A percentile compares a stretch with the other conserved stretches of the same genome.
Evolutionary conservation across 192 early-diverging fungal genomes (phyloP).

Genomic region (Entophlyctis helioformis): DNA sequence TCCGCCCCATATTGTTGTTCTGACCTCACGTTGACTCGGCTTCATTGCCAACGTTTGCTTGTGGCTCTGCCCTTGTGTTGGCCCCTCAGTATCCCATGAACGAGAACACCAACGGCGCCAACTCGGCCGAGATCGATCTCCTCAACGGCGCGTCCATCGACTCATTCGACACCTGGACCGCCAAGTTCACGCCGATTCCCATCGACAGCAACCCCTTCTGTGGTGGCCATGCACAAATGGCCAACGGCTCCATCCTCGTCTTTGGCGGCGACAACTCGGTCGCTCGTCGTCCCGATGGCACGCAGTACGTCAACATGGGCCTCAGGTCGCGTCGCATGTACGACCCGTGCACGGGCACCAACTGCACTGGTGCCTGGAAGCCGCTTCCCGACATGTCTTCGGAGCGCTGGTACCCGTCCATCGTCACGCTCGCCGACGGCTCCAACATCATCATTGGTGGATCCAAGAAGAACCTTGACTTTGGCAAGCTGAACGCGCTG

Average conservation of each 20-base stretch:
- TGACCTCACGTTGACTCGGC: too few relatives aligned
- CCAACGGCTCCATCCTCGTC: conserved; percentile 22
- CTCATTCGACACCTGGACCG: too few relatives aligned
- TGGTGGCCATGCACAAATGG: conserved; percentile 18
- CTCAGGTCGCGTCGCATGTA: conserved; percentile 5
- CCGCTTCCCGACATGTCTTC: conserved; percentile 9
- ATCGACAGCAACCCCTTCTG: conserved; percentile 23
- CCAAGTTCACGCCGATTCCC: too few relatives aligned
- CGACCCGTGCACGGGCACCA: not conserved
- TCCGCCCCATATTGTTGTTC: too few relatives aligned
- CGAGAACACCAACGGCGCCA: not conserved
- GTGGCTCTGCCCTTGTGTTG: too few relatives aligned
- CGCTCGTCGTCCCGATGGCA: not conserved
- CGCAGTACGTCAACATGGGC: conserved; percentile 6
- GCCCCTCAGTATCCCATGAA: too few relatives aligned
- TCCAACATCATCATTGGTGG: conserved; percentile 9
- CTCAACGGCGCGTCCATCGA: too few relatives aligned
- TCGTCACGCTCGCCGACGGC: conserved; percentile 13
- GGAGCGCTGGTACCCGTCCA: conserved; percentile 29
- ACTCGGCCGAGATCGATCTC: conserved; percentile 6
- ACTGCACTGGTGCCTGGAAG: conserved; percentile 7
- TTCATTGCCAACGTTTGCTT: too few relatives aligned
- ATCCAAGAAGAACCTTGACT: not conserved
- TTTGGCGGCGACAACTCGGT: conserved; percentile 22
- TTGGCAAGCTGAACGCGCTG: conserved; percentile 1